A percentile compares a stretch with the other conserved stretches of the same genome.
Conservation (phyloP, 306 rosid species). For the Hippophae rhamnoides region DNA sequence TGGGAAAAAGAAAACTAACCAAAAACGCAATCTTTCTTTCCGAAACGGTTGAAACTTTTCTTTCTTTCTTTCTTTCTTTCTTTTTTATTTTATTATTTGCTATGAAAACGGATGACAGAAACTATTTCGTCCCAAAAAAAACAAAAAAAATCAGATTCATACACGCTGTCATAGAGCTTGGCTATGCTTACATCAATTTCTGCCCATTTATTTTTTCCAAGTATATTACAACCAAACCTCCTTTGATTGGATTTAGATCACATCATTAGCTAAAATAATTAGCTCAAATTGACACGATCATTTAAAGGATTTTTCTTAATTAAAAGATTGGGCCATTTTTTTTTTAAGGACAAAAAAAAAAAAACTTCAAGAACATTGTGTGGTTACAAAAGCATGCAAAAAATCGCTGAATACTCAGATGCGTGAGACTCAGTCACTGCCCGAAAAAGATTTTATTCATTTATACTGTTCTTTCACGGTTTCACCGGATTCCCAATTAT, state of each 20-base stretch:
- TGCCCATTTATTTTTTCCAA: conserved; percentile 1
- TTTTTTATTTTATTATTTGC: too few relatives aligned
- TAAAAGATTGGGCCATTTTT: too few relatives aligned
- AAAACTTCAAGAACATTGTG: conserved; percentile 12
- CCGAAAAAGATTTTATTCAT: conserved; percentile 7
- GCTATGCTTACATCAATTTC: neutral
- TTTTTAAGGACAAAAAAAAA: too few relatives aligned
- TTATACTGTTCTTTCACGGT: neutral
- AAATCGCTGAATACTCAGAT: conserved; percentile 16
- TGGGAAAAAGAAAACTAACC: too few relatives aligned
- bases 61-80: too few relatives aligned
- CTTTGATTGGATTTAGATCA: too few relatives aligned
- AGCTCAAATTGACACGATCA: conserved; percentile 12
- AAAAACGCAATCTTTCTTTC: too few relatives aligned
- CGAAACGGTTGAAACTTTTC: too few relatives aligned
- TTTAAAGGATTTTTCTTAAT: conserved; percentile 20
- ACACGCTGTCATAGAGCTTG: neutral
- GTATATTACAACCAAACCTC: too few relatives aligned
- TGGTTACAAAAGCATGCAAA: conserved; percentile 25
- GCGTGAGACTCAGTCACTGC: conserved; percentile 38
- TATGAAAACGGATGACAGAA: too few relatives aligned
- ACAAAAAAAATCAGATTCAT: neutral
- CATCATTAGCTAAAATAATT: too few relatives aligned
- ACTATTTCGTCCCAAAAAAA: too few relatives aligned
- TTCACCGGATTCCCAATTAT: neutral